These are phyloP conservation scores for Aegilops longissima DNA, from an alignment of 176 grass and related monocot genomes.

Conservation along the genomic window DNA sequence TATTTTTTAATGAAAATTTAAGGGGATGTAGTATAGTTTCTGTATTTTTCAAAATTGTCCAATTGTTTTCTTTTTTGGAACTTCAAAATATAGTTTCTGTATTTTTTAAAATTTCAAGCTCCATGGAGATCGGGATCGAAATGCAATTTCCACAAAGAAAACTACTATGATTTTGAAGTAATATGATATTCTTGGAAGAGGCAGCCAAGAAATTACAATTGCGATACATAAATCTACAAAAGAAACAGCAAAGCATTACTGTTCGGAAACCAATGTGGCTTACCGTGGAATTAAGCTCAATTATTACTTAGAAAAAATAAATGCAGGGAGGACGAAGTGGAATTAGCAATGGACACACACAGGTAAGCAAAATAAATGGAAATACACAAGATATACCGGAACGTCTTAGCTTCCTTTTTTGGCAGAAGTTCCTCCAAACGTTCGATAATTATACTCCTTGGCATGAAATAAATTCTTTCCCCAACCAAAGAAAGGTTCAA, in stretches of 20 bases:
- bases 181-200: neutral
- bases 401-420: neutral
- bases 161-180: neutral
- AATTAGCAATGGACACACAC: neutral
- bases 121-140: too few species aligned
- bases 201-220: slow-evolving; percentile 7
- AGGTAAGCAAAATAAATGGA: neutral
- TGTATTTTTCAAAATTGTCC: too few species aligned
- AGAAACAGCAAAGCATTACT: neutral
- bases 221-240: neutral
- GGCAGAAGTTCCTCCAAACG: neutral
- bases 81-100: too few species aligned
- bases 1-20: too few species aligned
- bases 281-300: neutral
- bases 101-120: too few species aligned
- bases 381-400: slow-evolving; percentile 14
- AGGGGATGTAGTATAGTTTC: too few species aligned
- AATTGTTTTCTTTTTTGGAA: too few species aligned
- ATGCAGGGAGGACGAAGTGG: neutral
- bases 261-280: neutral
- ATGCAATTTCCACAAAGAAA: too few species aligned
- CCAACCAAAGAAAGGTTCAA: slow-evolving; percentile 1
- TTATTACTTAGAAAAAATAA: neutral
- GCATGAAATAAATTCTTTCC: neutral
- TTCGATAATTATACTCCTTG: neutral